Evolutionary conservation across 2,329 filamentous ascomycete species (phyloP).

Genomic region (Zalaria sp.): DNA sequence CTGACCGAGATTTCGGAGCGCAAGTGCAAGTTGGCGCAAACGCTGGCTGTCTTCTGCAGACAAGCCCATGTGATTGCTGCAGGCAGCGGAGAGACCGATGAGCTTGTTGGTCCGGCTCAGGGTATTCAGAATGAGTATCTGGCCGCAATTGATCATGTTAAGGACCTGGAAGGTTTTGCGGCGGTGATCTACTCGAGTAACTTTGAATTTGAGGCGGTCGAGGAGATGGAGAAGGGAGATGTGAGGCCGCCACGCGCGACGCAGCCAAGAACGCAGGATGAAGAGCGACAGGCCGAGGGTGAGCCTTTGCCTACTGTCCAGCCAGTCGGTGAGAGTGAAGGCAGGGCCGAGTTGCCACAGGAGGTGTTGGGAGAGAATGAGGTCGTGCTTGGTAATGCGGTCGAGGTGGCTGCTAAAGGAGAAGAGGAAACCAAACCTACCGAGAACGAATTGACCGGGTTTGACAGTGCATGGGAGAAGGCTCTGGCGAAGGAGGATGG

Average conservation of each 20-base stretch:
- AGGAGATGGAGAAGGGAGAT: slow-evolving; percentile 7
- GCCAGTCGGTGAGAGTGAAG: background rate
- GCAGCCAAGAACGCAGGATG: background rate
- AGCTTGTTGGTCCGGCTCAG: slow-evolving; percentile 13
- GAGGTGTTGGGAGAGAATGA: slow-evolving; percentile 1
- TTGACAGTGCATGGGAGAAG: slow-evolving; percentile 59
- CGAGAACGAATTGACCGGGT: slow-evolving; percentile 20
- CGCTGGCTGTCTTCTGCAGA: slow-evolving; percentile 76
- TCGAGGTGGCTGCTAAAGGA: slow-evolving; percentile 2
- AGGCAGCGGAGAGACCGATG: slow-evolving; percentile 50
- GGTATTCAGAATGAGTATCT: slow-evolving; percentile 32
- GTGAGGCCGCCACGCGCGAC: background rate
- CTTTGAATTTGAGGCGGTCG: slow-evolving; percentile 41
- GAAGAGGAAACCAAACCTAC: slow-evolving; percentile 8
- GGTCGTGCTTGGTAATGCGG: background rate
- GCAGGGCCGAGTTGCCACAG: background rate
- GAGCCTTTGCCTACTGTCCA: background rate
- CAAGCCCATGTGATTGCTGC: slow-evolving; percentile 84
- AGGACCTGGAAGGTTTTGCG: slow-evolving; percentile 68
- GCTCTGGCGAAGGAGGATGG: slow-evolving; percentile 36
- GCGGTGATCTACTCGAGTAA: slow-evolving; percentile 82
- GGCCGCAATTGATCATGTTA: slow-evolving; percentile 59
- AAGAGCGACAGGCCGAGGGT: too few relatives aligned
- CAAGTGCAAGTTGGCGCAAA: slow-evolving; percentile 68
- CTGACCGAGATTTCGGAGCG: slow-evolving; percentile 26